Evolutionary conservation across 2,329 filamentous ascomycete genomes (phyloP), one percentile per base, ranked within the genome.

Genomic region (Trichophyton verrucosum): DNA sequence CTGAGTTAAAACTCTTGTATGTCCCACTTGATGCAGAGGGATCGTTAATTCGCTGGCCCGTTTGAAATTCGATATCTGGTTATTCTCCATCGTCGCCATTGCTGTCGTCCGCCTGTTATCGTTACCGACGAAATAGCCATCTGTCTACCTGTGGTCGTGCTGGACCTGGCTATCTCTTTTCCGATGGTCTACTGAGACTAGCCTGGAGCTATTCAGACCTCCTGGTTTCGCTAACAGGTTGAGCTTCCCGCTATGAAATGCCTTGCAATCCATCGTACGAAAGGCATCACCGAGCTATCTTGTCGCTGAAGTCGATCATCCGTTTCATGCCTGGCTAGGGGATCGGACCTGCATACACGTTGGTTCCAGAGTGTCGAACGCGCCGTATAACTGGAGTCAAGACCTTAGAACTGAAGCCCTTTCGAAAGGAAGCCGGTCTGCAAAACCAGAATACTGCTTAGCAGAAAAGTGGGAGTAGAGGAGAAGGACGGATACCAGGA

Each of bases 1-100:
- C 24, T 53, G 8, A 53, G 49, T 53, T 53, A 53, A 53, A 53
- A 53, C 49, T 53, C 49, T 53, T 53, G 49, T 13, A 53, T 53
- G 49, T 53, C 49, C 49, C 49, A 53, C 49, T 53, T 53, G 27
- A 30, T n/a, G 33, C 33, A 38, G 49, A 53, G 27, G 27, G 49
- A 53, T 53, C 49, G 49, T 53, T 53, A 30, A 53, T 53, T 30
- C 49, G 49, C 30, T 53, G 15, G 24, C 13, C 49, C 49, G 27
- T 22, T 27, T 22, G 49, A n/a, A 44, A 30, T 30, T 53, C 49
- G 49, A 30, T 30, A 20, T n/a, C 8, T 33, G n/a, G 9, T 51
- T 53, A 53, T 53, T 15, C 5, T 24, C 30, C 49, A 22, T 53
- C 49, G 30, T 53, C 49, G 47, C 47, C 24, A 11, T 30, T 24